A percentile compares a stretch with the other conserved stretches of the same genome.
Evolutionary conservation across 345 rosid species (phyloP).

Genomic region (Cardamine occulta): DNA sequence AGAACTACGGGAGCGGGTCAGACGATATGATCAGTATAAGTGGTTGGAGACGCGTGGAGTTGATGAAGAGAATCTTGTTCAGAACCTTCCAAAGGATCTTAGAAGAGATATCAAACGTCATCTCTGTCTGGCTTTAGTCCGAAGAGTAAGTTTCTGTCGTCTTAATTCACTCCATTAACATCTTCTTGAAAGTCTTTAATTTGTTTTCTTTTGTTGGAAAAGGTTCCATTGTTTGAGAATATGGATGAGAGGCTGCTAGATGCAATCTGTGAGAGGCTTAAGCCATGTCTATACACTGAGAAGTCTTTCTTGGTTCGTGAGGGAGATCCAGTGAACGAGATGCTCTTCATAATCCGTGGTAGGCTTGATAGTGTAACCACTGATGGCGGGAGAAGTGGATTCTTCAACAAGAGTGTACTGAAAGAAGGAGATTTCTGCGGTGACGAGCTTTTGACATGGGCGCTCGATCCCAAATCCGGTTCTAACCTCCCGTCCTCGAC

Average conservation of each 20-base stretch:
- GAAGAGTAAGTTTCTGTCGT: constrained; percentile 65
- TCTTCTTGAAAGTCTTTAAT: neutral
- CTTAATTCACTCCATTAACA: neutral
- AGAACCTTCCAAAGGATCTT: constrained; percentile 89
- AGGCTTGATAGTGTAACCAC: constrained; percentile 93
- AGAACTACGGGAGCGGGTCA: constrained; percentile 85
- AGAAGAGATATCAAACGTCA: constrained; percentile 97
- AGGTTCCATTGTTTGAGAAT: constrained; percentile 92
- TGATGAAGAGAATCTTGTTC: constrained; percentile 87
- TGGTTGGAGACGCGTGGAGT: constrained; percentile 98
- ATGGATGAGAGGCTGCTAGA: constrained; percentile 96
- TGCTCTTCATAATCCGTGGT: constrained; percentile 97
- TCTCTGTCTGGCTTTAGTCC: constrained; percentile 88
- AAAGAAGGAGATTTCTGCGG: constrained; percentile 97
- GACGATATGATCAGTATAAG: constrained; percentile 95
- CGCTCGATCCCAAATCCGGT: constrained; percentile 88
- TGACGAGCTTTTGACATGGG: constrained; percentile 96
- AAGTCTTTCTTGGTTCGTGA: constrained; percentile 86
- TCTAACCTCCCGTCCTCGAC: constrained; percentile 89
- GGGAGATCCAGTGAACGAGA: constrained; percentile 95
- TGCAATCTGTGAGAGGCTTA: constrained; percentile 91
- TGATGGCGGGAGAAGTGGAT: constrained; percentile 95
- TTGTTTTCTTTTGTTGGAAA: neutral
- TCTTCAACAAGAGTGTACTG: constrained; percentile 72
- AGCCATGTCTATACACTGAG: constrained; percentile 86